Evolutionary conservation across 305 asterid genomes (phyloP).

Genomic region (Fraxinus albicans): DNA sequence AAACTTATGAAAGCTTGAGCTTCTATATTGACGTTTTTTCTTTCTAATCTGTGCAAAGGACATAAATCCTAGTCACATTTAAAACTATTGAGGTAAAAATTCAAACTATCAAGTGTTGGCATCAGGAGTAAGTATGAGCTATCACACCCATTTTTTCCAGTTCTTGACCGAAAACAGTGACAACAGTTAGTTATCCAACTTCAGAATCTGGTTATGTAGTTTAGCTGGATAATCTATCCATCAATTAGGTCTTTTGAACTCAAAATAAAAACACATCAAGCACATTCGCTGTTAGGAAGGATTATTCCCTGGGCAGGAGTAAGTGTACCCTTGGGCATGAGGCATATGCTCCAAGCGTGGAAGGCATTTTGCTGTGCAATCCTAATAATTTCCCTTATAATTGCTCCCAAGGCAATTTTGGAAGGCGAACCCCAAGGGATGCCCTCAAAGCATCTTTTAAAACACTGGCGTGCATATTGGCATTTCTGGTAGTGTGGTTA

Average conservation of each 20-base stretch:
- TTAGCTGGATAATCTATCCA: not conserved
- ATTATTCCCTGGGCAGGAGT: not conserved
- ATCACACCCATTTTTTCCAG: constrained; percentile 1
- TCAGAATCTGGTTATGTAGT: not conserved
- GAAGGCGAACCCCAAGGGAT: not conserved
- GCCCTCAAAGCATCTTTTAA: not conserved
- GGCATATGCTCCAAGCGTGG: not conserved
- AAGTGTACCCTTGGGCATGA: not conserved
- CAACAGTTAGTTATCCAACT: not conserved
- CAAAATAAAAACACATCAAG: not conserved
- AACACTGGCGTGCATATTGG: not conserved
- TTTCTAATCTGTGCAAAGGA: not conserved
- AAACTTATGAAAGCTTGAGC: not conserved
- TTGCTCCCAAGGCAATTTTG: not conserved
- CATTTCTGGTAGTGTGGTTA: not conserved
- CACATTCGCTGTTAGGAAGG: not conserved
- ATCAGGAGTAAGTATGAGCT: not conserved
- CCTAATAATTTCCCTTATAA: not conserved
- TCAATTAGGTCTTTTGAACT: not conserved
- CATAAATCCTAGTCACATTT: not conserved
- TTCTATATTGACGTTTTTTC: not conserved
- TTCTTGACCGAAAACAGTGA: not conserved
- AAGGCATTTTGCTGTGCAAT: not conserved
- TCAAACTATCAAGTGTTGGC: not conserved
- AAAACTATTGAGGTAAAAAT: not conserved